phyloP scores from a whole-genome alignment of 768 basidiomycete species.

The Podaxis carcinomalis region DNA sequence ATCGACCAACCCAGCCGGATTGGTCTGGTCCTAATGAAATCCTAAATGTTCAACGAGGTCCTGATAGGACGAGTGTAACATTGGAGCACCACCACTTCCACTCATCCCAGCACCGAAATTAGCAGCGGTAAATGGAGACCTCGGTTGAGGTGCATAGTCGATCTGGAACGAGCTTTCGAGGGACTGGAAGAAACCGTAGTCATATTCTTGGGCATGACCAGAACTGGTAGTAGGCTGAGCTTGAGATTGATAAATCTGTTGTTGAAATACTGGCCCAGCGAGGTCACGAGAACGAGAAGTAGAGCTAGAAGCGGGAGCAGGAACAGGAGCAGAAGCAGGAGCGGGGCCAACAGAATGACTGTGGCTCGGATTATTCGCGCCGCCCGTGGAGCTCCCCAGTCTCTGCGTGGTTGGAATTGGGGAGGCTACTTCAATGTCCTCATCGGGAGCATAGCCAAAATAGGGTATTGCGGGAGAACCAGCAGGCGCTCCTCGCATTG shows the following conservation, averaged over 20 bases:
- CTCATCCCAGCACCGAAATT: constrained; percentile 1
- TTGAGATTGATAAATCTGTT: background rate
- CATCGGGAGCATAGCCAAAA: constrained; percentile 15
- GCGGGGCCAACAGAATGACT: background rate
- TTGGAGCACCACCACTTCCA: constrained; percentile 16
- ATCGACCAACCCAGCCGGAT: too few species aligned
- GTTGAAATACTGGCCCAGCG: background rate
- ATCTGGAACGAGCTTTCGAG: constrained; percentile 6
- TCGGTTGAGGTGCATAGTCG: constrained; percentile 8
- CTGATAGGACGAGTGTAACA: constrained; percentile 62
- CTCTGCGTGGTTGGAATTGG: background rate
- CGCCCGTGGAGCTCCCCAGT: background rate
- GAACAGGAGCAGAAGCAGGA: background rate
- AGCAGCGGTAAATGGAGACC: constrained; percentile 7
- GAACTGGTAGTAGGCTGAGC: background rate
- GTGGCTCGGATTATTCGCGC: background rate
- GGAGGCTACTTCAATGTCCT: background rate
- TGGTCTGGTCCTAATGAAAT: constrained; percentile 27
- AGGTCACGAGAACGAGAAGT: background rate
- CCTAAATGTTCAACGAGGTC: constrained; percentile 68
- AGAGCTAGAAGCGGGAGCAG: background rate
- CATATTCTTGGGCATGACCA: background rate
- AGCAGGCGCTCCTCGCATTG: constrained; percentile 7
- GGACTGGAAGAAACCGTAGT: constrained; percentile 4
- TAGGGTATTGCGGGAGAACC: constrained; percentile 12